A percentile compares a stretch with the other conserved stretches of the same genome.
phyloP scores from a whole-genome alignment of 2,329 filamentous ascomycete genomes.

The Colletotrichum sp. region DNA sequence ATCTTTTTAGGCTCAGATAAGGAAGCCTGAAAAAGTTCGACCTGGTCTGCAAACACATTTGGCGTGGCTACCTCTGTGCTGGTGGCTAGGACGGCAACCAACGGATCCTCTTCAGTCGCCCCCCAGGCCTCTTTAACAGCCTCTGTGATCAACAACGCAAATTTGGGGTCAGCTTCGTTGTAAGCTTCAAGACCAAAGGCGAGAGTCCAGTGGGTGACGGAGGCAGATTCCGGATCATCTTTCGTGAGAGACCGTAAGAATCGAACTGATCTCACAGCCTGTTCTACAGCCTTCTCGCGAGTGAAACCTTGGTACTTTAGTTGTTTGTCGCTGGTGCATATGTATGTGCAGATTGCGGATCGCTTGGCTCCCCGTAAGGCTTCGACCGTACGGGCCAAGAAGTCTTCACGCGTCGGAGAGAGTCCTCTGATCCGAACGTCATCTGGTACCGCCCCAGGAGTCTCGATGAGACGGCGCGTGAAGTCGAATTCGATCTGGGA shows the following conservation, averaged over 20 bases:
- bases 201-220: background rate
- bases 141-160: background rate
- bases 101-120: background rate
- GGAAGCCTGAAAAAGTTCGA: background rate
- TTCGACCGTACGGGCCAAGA: background rate
- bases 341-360: background rate
- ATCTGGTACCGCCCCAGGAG: background rate
- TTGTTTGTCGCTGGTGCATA: slow-evolving; percentile 4
- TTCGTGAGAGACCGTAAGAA: background rate
- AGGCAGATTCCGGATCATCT: background rate
- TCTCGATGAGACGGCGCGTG: background rate
- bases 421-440: background rate
- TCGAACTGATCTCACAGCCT: background rate
- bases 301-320: background rate
- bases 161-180: background rate
- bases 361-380: background rate
- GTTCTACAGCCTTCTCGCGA: background rate
- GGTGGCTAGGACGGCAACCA: background rate
- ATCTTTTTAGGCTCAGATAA: background rate
- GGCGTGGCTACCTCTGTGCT: background rate
- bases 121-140: slow-evolving; percentile 4
- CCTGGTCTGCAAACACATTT: background rate
- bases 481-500: background rate
- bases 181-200: background rate
- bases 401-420: background rate